Evolutionary conservation across 139 green algal genomes (phyloP), one percentile per base, ranked within the genome.

Genomic region (Ostreobium quekettii): DNA sequence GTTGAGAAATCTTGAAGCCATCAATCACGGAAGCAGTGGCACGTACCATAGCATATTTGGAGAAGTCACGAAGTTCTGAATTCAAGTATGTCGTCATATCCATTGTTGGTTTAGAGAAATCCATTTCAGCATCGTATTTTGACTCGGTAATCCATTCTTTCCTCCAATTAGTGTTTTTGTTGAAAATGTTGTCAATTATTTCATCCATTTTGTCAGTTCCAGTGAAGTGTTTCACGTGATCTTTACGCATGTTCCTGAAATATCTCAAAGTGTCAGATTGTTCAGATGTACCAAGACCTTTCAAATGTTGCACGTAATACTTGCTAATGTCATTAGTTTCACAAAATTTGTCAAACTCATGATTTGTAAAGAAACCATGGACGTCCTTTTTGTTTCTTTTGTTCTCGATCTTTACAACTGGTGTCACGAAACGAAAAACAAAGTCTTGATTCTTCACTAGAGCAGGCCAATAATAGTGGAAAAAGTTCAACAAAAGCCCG

Each of bases 401-500:
- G 24, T n/a, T n/a, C 15, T 8, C 22, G 30, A 46, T 57, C 71
- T 73, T 72, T 30, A 77, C 71, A 39, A 77, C 63, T n/a, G 71
- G 71, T 2, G 71, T 77, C 2, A 72, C 53, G 56, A 77, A 37
- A 31, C 28, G 26, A 56, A 19, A 53, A 2, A 77, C 15, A 57
- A 77, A 77, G 1, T 64, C 64, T 3, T 57, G 47, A 7, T 66
- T 39, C 11, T 31, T 32, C 29, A 77, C 24, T 30, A 77, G 63
- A 2, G 64, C 49, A 2, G 71, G 71, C 63, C 64, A 77, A 22
- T 60, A 59, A 4, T 39, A n/a, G 1, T 63, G 3, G 38, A 77
- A 72, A 1, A 77, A 48, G 64, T 77, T 77, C 11, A 72, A 42
- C 30, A 77, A 2, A 1, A 77, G 71, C 1, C 64, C 71, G 38